These are phyloP conservation scores for Glycine tomentella DNA, from an alignment of 306 rosid genomes.

Conservation along the genomic window DNA sequence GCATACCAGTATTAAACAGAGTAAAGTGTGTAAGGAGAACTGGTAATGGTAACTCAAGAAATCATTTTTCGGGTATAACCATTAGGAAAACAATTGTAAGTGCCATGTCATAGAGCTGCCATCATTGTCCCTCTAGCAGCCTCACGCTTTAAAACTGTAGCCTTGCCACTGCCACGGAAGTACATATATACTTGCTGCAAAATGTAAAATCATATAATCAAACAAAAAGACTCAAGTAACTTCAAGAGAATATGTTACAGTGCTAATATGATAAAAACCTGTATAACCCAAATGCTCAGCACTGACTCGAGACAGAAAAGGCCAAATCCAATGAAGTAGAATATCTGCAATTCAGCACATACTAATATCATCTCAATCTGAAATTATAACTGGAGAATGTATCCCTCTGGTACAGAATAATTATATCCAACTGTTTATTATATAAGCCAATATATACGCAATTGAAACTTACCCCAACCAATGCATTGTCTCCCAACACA, in stretches of 20 bases:
- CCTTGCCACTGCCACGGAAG: slow-evolving; percentile 97
- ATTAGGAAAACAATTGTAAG: slow-evolving; percentile 19
- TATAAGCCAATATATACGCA: slow-evolving; percentile 38
- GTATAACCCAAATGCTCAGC: slow-evolving; percentile 94
- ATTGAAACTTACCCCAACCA: slow-evolving; percentile 70
- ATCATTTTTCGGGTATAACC: slow-evolving; percentile 38
- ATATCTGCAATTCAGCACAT: slow-evolving; percentile 65
- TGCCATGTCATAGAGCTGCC: slow-evolving; percentile 72
- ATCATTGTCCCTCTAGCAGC: slow-evolving; percentile 87
- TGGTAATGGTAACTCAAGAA: slow-evolving; percentile 8
- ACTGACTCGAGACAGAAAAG: slow-evolving; percentile 74
- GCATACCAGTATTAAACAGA: slow-evolving; percentile 39
- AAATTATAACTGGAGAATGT: slow-evolving; percentile 31
- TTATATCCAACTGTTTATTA: slow-evolving; percentile 20
- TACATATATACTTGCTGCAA: slow-evolving; percentile 95
- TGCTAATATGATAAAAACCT: slow-evolving; percentile 63
- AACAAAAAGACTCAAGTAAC: slow-evolving; percentile 20
- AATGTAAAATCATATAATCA: slow-evolving; percentile 38
- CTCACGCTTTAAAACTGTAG: slow-evolving; percentile 68
- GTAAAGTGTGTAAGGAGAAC: slow-evolving; percentile 24
- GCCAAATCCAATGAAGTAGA: slow-evolving; percentile 86
- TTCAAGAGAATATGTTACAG: slow-evolving; percentile 16
- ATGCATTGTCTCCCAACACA: slow-evolving; percentile 54
- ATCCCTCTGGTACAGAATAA: neutral
- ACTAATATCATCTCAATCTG: slow-evolving; percentile 33